These are phyloP conservation scores for Keqinozyma sinolaborantium DNA, from an alignment of 1,139 yeast species.

Conservation along the genomic window DNA sequence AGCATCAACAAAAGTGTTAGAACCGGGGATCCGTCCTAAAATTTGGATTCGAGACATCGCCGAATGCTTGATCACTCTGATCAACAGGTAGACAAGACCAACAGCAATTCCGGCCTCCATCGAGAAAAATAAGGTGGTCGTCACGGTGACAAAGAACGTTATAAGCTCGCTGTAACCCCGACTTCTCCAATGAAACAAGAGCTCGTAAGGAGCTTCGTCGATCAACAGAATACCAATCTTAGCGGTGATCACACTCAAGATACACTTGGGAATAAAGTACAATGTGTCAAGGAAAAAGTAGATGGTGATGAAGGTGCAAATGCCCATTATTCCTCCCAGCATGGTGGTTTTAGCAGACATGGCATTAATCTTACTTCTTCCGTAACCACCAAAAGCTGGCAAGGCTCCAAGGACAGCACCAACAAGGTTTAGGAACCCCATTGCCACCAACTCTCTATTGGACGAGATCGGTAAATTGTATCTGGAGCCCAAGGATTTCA, in stretches of 20 bases:
- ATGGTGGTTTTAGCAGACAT: slow-evolving; percentile 81
- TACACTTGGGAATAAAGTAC: slow-evolving; percentile 75
- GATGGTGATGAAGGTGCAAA: slow-evolving; percentile 64
- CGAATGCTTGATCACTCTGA: slow-evolving; percentile 80
- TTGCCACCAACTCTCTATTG: slow-evolving; percentile 74
- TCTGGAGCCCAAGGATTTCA: slow-evolving; percentile 69
- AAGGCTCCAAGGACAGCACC: slow-evolving; percentile 74
- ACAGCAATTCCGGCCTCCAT: slow-evolving; percentile 87
- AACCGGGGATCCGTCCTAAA: slow-evolving; percentile 76
- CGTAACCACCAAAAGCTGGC: slow-evolving; percentile 96
- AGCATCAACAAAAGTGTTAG: slow-evolving; percentile 74
- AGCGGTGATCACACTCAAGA: slow-evolving; percentile 77
- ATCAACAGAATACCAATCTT: slow-evolving; percentile 75
- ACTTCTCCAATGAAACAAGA: slow-evolving; percentile 69
- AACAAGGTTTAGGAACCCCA: slow-evolving; percentile 71
- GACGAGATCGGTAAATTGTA: slow-evolving; percentile 68
- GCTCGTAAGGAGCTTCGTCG: slow-evolving; percentile 84
- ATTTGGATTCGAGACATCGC: slow-evolving; percentile 89
- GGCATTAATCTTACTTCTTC: slow-evolving; percentile 86
- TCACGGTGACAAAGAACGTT: slow-evolving; percentile 69
- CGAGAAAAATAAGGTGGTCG: slow-evolving; percentile 74
- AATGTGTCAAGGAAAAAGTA: slow-evolving; percentile 59
- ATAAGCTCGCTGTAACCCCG: slow-evolving; percentile 74
- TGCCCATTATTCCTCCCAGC: slow-evolving; percentile 79
- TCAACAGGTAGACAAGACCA: slow-evolving; percentile 76